phyloP scores from a whole-genome alignment of 768 basidiomycete genomes.

The Leucosporidium yakuticum region DNA sequence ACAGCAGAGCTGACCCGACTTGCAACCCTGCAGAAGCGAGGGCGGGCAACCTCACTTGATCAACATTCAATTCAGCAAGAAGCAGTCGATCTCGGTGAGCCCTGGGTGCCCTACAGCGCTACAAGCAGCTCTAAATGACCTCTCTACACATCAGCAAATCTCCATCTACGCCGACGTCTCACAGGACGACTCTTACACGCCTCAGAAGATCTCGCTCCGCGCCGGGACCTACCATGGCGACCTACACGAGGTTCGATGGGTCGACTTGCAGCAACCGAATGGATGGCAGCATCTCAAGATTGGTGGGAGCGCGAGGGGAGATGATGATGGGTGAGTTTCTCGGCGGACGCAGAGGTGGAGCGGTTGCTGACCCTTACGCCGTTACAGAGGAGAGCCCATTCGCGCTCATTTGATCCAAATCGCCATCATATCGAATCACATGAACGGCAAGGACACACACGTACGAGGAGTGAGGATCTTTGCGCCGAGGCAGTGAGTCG shows the following conservation, averaged over 20 bases:
- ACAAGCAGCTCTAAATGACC: not conserved
- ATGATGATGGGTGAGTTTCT: conserved; percentile 65
- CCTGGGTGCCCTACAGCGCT: not conserved
- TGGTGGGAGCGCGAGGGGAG: conserved; percentile 65
- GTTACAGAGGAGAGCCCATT: conserved; percentile 64
- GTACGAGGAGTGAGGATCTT: conserved; percentile 83
- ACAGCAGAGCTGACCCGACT: not conserved
- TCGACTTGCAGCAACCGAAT: conserved; percentile 81
- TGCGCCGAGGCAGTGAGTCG: conserved; percentile 69
- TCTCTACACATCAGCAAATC: conserved; percentile 58
- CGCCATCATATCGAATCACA: conserved; percentile 83
- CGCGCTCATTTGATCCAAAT: conserved; percentile 85
- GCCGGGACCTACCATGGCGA: conserved; percentile 88
- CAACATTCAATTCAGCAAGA: conserved; percentile 84
- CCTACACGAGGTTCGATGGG: conserved; percentile 67
- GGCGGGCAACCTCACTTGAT: conserved; percentile 97
- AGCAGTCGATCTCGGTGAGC: conserved; percentile 76
- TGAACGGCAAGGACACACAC: conserved; percentile 99
- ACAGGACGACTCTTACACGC: conserved; percentile 94
- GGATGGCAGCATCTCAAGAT: conserved; percentile 89
- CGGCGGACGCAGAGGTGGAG: not conserved
- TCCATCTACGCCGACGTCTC: conserved; percentile 73
- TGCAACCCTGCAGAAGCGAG: conserved; percentile 51
- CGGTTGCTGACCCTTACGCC: not conserved
- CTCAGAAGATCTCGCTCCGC: conserved; percentile 78